Evolutionary conservation across 83 land plant genomes (phyloP).

Genomic region (Thuja plicata): DNA sequence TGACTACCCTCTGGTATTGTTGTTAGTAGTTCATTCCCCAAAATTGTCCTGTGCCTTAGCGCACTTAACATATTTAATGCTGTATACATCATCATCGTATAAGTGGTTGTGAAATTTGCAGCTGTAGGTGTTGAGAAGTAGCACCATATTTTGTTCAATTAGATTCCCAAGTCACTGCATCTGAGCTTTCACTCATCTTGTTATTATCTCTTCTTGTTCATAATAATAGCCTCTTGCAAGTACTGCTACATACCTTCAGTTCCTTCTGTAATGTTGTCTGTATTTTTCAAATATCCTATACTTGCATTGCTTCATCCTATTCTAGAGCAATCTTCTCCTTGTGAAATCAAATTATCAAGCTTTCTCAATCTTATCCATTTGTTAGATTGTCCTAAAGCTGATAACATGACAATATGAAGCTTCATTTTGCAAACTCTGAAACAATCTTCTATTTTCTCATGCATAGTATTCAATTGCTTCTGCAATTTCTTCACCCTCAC

Average conservation of each 20-base stretch:
- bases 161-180: neutral
- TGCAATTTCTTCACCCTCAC: neutral
- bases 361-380: neutral
- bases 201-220: too few relatives aligned
- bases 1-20: neutral
- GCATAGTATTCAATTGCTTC: neutral
- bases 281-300: neutral
- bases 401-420: neutral
- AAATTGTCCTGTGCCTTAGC: neutral
- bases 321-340: neutral
- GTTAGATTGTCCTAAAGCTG: neutral
- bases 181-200: neutral
- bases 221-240: neutral
- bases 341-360: neutral
- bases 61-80: neutral
- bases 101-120: neutral
- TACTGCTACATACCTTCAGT: neutral
- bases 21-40: neutral
- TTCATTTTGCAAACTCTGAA: neutral
- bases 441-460: neutral
- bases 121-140: neutral
- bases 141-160: neutral
- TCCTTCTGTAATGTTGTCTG: neutral
- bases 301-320: neutral
- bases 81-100: neutral